Percentiles rank a stretch among this genome's conserved stretches.
These are phyloP conservation scores for Solanum lycopersicoides DNA, from an alignment of 257 asterid genomes.

Conservation along the genomic window DNA sequence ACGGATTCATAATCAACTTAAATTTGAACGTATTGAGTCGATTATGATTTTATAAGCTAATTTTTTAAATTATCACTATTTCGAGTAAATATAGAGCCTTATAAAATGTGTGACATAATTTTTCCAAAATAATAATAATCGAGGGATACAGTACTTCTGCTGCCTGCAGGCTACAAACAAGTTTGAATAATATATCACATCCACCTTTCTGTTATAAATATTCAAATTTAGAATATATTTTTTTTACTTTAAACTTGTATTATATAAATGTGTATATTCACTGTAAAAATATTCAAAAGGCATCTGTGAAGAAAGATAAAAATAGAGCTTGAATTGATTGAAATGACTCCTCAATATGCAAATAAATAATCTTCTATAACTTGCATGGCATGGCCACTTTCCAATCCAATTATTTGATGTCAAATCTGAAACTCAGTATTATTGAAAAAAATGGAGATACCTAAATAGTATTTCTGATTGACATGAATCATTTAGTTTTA, in stretches of 20 bases:
- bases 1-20: too few relatives aligned
- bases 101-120: neutral
- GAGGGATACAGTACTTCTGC: neutral
- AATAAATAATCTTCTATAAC: neutral
- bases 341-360: conserved; percentile 14
- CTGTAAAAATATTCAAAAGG: neutral
- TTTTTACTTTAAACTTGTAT: neutral
- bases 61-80: neutral
- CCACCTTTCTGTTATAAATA: neutral
- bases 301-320: neutral
- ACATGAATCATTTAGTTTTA: neutral
- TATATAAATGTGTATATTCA: neutral
- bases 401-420: conserved; percentile 3
- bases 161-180: neutral
- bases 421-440: neutral
- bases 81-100: neutral
- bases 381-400: neutral
- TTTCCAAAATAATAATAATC: neutral
- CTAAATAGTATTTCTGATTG: neutral
- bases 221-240: neutral
- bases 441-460: neutral
- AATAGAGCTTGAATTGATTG: conserved; percentile 21
- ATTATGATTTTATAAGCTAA: too few relatives aligned
- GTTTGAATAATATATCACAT: neutral
- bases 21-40: neutral